Base-by-base conservation (phyloP, 805 yeast species). In the Metschnikowia kunwiensis region DNA sequence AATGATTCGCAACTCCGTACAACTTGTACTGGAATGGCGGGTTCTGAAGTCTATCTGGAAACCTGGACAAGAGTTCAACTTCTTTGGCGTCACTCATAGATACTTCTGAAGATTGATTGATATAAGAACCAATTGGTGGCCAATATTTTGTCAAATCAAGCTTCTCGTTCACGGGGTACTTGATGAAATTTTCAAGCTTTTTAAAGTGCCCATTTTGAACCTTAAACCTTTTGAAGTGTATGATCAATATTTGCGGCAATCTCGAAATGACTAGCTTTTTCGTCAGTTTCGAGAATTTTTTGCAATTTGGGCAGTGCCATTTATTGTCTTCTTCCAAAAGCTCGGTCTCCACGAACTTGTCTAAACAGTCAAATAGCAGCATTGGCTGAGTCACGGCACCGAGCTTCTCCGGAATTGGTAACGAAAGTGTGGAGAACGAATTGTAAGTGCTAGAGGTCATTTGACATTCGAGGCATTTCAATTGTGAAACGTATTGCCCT, bases 301-400 rank as follows among this genome's bases (percentile, higher is more conserved):
- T 75, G 63, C 97, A 89, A 4, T 60, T 53, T 0, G 96, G 83
- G 59, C 97, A 89, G 39, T 68, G 65, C 97, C 97, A 88, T 46
- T 79, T 77, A 53, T 91, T 82, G 40, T 85, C 85, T 17, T 78
- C 86, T 36, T 79, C 88, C 30, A 89, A 63, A 2, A 78, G 53
- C 54, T 89, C 96, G 2, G 80, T 71, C 32, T 81, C 79, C 3
- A 83, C 80, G 59, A 88, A 91, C 51, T 80, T 82, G 45, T 82
- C 73, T 47, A 89, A 72, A 57, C 96, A 89, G 42, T 80, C 80
- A 24, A 73, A 64, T 18, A 88, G 57, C 48, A 55, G 55, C 3
- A 63, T 40, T 5, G 33, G 13, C 5, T 64, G 42, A 17, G 36
- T 38, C 11, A 47, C 24, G 7, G 51, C 51, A 3, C 64, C 51